Evolutionary conservation across 495 filamentous ascomycete species (phyloP).

Genomic region (Astrothelium macrocarpum): DNA sequence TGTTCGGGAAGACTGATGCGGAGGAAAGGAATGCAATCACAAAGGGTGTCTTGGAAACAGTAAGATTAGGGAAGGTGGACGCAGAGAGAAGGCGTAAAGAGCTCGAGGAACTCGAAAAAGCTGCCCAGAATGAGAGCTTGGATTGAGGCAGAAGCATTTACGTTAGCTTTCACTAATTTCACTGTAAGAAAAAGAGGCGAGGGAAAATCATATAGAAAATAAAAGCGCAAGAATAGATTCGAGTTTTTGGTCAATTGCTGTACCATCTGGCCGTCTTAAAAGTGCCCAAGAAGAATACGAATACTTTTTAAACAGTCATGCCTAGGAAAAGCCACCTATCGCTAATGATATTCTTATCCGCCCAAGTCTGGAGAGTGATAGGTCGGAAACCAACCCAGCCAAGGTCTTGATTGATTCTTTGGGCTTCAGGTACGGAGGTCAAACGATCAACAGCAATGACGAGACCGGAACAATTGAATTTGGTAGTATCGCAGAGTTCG

Average conservation of each 20-base stretch:
- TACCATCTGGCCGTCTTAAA: no score
- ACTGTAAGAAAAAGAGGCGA: background rate
- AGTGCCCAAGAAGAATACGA: background rate
- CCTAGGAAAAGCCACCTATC: slow-evolving; percentile 73
- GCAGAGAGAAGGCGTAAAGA: background rate
- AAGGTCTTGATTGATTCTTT: slow-evolving; percentile 63
- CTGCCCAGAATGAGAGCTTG: background rate
- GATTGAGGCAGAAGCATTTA: background rate
- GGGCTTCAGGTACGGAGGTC: slow-evolving; percentile 41
- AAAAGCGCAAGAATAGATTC: background rate
- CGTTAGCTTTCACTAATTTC: background rate
- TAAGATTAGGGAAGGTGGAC: slow-evolving; percentile 12
- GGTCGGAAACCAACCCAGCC: slow-evolving; percentile 89
- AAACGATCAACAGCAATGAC: slow-evolving; percentile 70
- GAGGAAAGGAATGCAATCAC: slow-evolving; percentile 24
- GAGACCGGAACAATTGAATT: slow-evolving; percentile 64
- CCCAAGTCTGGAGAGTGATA: slow-evolving; percentile 67
- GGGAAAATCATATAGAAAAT: background rate
- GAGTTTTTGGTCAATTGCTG: no score
- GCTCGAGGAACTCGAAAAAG: background rate
- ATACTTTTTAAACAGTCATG: slow-evolving; percentile 59
- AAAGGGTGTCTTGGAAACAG: slow-evolving; percentile 25
- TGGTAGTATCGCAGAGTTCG: slow-evolving; percentile 62
- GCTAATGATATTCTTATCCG: slow-evolving; percentile 49
- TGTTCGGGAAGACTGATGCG: slow-evolving; percentile 19